A percentile compares a stretch with the other conserved stretches of the same genome.
Evolutionary conservation across 768 basidiomycete genomes (phyloP).

Genomic region (Rubroboletus pulcherrimus): DNA sequence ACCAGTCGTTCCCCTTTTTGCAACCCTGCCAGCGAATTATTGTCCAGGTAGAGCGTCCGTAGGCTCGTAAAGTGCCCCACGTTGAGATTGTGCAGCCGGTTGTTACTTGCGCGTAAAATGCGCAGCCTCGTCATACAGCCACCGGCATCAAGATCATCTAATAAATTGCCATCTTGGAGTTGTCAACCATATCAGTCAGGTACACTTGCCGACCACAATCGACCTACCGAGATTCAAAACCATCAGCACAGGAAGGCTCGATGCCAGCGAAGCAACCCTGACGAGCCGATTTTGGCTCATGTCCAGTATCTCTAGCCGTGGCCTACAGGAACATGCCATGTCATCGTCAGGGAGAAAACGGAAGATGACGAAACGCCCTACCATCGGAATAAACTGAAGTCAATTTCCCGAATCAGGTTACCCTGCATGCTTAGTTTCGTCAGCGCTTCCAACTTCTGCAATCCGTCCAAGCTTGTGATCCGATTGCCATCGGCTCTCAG

Average conservation of each 20-base stretch:
- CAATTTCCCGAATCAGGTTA: conserved; percentile 62
- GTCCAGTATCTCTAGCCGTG: conserved; percentile 76
- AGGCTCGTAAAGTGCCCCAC: conserved; percentile 62
- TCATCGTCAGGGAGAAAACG: conserved; percentile 8
- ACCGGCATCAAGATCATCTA: conserved; percentile 53
- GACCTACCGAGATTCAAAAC: conserved; percentile 82
- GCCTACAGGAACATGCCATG: conserved; percentile 31
- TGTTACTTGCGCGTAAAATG: conserved; percentile 82
- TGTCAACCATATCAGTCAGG: conserved; percentile 16
- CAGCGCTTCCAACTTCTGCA: conserved; percentile 76
- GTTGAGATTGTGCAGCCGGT: conserved; percentile 67
- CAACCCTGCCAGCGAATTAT: conserved; percentile 58
- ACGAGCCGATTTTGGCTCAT: conserved; percentile 71
- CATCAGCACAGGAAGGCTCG: conserved; percentile 54
- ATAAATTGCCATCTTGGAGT: conserved; percentile 64
- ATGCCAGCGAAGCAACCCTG: conserved; percentile 54
- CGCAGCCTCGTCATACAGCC: conserved; percentile 65
- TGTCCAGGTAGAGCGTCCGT: conserved; percentile 90
- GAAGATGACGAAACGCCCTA: conserved; percentile 27
- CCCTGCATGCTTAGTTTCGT: conserved; percentile 79
- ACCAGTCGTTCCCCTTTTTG: conserved; percentile 52
- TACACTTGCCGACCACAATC: conserved; percentile 10
- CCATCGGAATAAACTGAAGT: conserved; percentile 67
- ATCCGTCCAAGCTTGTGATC: conserved; percentile 68
- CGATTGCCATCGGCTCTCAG: conserved; percentile 86